Evolutionary conservation across 768 basidiomycete genomes (phyloP).

Genomic region (Fistulinella prunicolor): DNA sequence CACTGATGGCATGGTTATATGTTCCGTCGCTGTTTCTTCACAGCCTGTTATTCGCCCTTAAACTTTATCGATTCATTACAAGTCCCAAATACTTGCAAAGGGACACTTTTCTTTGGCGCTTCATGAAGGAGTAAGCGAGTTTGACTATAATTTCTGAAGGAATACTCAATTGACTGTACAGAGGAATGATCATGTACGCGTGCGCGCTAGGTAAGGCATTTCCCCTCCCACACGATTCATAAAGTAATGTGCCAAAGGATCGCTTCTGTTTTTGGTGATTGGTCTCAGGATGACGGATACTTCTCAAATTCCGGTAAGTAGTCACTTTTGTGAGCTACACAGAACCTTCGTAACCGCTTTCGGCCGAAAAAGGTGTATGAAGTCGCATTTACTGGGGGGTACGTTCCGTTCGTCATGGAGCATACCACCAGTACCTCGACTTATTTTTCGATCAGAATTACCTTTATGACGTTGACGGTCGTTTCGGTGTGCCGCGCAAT

Average conservation of each 20-base stretch:
- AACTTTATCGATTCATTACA: slow-evolving; percentile 12
- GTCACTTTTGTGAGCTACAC: background rate
- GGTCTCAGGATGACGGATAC: slow-evolving; percentile 5
- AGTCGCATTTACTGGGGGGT: slow-evolving; percentile 8
- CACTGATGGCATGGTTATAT: slow-evolving; percentile 6
- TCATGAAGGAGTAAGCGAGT: slow-evolving; percentile 22
- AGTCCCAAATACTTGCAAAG: slow-evolving; percentile 3
- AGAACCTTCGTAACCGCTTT: background rate
- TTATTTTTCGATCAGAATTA: background rate
- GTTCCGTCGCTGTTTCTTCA: slow-evolving; percentile 14
- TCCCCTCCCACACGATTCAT: background rate
- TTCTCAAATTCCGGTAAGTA: slow-evolving; percentile 11
- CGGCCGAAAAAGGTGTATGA: slow-evolving; percentile 9
- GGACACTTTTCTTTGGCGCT: slow-evolving; percentile 8
- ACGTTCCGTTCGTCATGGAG: background rate
- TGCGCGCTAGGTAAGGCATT: slow-evolving; percentile 13
- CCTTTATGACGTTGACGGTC: slow-evolving; percentile 6
- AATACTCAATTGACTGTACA: slow-evolving; percentile 6
- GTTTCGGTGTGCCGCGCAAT: slow-evolving; percentile 38
- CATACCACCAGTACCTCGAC: background rate
- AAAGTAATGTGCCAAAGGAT: slow-evolving; percentile 7
- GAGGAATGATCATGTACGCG: slow-evolving; percentile 24
- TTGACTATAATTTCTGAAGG: too few species aligned
- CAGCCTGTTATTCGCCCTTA: slow-evolving; percentile 14
- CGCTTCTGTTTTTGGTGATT: slow-evolving; percentile 13